Evolutionary conservation across 2,329 filamentous ascomycete genomes (phyloP).

Genomic region (Sporothrix globosa): DNA sequence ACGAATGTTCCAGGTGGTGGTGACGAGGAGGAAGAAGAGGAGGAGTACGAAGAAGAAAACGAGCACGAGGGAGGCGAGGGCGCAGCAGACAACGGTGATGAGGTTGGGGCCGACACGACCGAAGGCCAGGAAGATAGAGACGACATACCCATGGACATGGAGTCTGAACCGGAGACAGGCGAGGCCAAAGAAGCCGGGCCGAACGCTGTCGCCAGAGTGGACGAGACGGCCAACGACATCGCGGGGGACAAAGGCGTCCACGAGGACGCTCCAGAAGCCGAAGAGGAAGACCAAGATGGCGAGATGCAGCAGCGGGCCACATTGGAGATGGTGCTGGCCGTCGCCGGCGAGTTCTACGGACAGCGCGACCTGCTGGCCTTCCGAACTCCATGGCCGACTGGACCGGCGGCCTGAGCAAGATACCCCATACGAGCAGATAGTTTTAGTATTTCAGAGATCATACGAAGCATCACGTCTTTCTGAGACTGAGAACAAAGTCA

Average conservation of each 20-base stretch:
- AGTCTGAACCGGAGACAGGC: conserved; percentile 28
- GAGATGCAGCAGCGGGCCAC: conserved; percentile 66
- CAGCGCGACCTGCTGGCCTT: conserved; percentile 83
- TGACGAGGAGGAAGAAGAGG: conserved; percentile 48
- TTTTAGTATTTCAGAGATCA: neutral
- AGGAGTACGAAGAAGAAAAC: conserved; percentile 48
- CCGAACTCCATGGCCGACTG: conserved; percentile 57
- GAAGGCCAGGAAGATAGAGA: conserved; percentile 14
- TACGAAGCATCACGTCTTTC: neutral
- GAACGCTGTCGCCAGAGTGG: conserved; percentile 37
- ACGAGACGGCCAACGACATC: conserved; percentile 17
- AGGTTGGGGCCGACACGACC: neutral
- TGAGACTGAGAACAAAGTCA: neutral
- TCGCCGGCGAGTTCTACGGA: conserved; percentile 86
- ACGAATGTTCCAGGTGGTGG: conserved; percentile 8
- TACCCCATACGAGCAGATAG: conserved; percentile 14
- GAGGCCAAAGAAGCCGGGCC: conserved; percentile 38
- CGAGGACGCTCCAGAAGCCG: conserved; percentile 32
- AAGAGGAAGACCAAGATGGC: conserved; percentile 43
- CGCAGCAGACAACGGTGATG: neutral
- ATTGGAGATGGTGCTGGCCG: conserved; percentile 87
- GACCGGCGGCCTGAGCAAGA: neutral
- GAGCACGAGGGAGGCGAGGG: conserved; percentile 22
- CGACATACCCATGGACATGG: conserved; percentile 35
- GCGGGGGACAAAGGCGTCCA: conserved; percentile 24